Evolutionary conservation across 1,139 yeast genomes (phyloP).

Genomic region (Saccharomyces hybrid): DNA sequence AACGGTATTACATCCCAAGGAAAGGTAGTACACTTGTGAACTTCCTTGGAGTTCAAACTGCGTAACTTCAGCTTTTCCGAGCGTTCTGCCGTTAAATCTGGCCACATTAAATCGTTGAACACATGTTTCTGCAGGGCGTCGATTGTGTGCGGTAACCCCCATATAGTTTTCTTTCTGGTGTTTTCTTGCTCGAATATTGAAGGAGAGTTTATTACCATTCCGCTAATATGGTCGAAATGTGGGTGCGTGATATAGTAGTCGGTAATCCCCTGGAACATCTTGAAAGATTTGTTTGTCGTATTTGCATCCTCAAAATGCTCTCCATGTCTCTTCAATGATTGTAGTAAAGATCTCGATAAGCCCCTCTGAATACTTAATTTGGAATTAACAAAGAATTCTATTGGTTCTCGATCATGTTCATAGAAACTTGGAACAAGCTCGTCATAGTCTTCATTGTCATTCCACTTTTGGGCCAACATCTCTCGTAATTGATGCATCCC

Average conservation of each 20-base stretch:
- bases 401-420: slow-evolving; percentile 13
- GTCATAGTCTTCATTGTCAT: neutral
- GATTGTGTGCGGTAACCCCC: slow-evolving; percentile 49
- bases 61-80: neutral
- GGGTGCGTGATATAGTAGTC: slow-evolving; percentile 68
- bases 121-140: slow-evolving; percentile 46
- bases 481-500: slow-evolving; percentile 43
- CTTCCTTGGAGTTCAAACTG: neutral
- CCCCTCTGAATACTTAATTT: slow-evolving; percentile 9
- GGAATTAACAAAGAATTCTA: slow-evolving; percentile 9
- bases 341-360: slow-evolving; percentile 6
- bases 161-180: slow-evolving; percentile 37
- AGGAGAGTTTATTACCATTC: slow-evolving; percentile 66
- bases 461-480: slow-evolving; percentile 1
- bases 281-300: slow-evolving; percentile 8
- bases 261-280: slow-evolving; percentile 20
- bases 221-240: slow-evolving; percentile 73
- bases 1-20: slow-evolving; percentile 20
- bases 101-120: slow-evolving; percentile 79
- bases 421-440: slow-evolving; percentile 11
- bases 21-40: slow-evolving; percentile 6
- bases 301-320: neutral
- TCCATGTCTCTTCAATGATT: neutral
- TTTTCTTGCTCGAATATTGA: slow-evolving; percentile 34
- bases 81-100: slow-evolving; percentile 36